Percentiles rank a stretch among this genome's conserved stretches.
Conservation (phyloP, 768 basidiomycete genomes). For the Mycena chlorophos region DNA sequence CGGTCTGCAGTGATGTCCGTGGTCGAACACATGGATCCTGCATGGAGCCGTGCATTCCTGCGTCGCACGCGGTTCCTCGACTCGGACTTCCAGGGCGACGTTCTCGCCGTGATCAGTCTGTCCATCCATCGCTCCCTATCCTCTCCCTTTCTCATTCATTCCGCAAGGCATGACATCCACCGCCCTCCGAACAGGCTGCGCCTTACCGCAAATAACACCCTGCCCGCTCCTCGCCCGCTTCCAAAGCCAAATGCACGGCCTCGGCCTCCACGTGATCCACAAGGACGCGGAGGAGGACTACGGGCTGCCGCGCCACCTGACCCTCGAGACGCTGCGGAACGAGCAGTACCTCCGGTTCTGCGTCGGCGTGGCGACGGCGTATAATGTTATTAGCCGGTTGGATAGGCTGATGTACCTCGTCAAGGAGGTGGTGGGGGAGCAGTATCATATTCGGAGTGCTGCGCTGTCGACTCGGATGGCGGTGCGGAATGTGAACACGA, state of each 20-base stretch:
- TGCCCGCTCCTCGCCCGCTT: constrained; percentile 61
- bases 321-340: constrained; percentile 70
- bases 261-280: constrained; percentile 68
- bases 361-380: constrained; percentile 71
- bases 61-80: constrained; percentile 74
- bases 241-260: constrained; percentile 36
- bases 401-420: constrained; percentile 79
- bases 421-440: constrained; percentile 86
- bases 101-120: constrained; percentile 79
- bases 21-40: constrained; percentile 67
- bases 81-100: constrained; percentile 80
- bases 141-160: background rate
- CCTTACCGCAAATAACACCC: constrained; percentile 86
- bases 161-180: constrained; percentile 71
- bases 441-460: constrained; percentile 79
- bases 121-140: constrained; percentile 5
- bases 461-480: constrained; percentile 37
- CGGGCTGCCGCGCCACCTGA: constrained; percentile 69
- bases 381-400: constrained; percentile 66
- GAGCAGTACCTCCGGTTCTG: constrained; percentile 80
- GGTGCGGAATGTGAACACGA: constrained; percentile 22
- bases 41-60: constrained; percentile 78
- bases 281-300: constrained; percentile 74
- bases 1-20: constrained; percentile 56
- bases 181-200: constrained; percentile 67